Base-by-base conservation (phyloP, 805 yeast species). In the Saccharomycopsis fibuligera region DNA sequence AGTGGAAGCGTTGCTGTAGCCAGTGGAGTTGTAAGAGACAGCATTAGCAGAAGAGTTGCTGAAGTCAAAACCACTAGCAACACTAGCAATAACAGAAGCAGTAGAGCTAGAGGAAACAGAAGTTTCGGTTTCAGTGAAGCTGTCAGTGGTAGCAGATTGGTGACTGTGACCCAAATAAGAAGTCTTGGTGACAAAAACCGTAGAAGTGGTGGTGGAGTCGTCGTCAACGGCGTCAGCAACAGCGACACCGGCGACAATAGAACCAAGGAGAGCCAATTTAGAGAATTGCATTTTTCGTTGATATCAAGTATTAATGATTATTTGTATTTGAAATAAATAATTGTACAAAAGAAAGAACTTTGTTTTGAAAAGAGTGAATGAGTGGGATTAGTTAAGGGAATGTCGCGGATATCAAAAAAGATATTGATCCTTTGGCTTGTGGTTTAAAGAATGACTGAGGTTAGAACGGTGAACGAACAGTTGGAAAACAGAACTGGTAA, bases 201-300 rank as follows among this genome's bases (percentile, higher is more conserved):
- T 47, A 16, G 45, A 23, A 16, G 47, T 45, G 48, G 54, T 48
- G 45, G 45, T 35, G n/a, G 19, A 17, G 36, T 31, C 37, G 45
- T 46, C 21, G 22, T 23, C 44, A 31, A 46, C 44, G 9, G 21
- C 33, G 22, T 23, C 44, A 31, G 49, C 44, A 16, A 16, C 33
- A 21, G 29, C 38, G 16, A 30, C 41, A 40, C 21, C 25, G 22
- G 38, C 44, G 36, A 27, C 40, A 4, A 41, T 19, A 16, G 44
- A 38, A 35, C 38, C 25, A 27, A 37, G 6, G 23, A 44, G 14
- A 10, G 45, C 17, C n/a, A 42, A 19, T 41, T 25, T 50, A 22
- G 45, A 22, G 47, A 48, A 49, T 48, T 48, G 54, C 51, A 47
- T 50, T 47, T 30, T 31, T 19, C n/a, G n/a, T n/a, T 31, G 31